phyloP scores from a whole-genome alignment of 805 yeast genomes.

The Kregervanrija fluxuum region DNA sequence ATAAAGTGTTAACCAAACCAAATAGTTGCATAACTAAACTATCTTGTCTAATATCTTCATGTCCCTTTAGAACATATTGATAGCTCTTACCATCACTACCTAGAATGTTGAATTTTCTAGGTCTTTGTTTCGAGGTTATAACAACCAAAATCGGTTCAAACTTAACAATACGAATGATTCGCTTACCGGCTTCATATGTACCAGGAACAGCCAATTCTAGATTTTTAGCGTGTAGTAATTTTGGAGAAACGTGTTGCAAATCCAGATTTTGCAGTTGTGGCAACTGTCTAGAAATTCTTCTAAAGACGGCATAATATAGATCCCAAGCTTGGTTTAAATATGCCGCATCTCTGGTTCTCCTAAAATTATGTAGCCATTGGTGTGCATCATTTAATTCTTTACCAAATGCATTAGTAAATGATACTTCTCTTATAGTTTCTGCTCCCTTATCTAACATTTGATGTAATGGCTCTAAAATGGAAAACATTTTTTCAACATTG shows the following conservation, averaged over 20 bases:
- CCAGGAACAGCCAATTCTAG: conserved; percentile 91
- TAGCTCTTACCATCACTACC: conserved; percentile 94
- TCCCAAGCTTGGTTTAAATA: conserved; percentile 98
- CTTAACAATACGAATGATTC: conserved; percentile 59
- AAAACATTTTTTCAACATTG: conserved; percentile 90
- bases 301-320: conserved; percentile 86
- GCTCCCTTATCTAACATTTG: conserved; percentile 80
- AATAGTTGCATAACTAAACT: conserved; percentile 96
- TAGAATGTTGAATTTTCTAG: conserved; percentile 68
- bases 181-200: conserved; percentile 79
- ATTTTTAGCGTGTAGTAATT: conserved; percentile 67
- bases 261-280: conserved; percentile 84
- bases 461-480: conserved; percentile 84
- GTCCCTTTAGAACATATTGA: conserved; percentile 81
- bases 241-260: conserved; percentile 90
- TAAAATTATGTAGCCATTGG: conserved; percentile 85
- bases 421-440: conserved; percentile 84
- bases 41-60: conserved; percentile 97
- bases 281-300: conserved; percentile 80
- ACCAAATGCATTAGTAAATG: conserved; percentile 91
- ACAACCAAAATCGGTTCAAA: conserved; percentile 83
- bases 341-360: conserved; percentile 76
- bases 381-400: conserved; percentile 87
- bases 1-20: conserved; percentile 86
- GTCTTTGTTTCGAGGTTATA: conserved; percentile 92